Base-by-base conservation (phyloP, 805 yeast genomes). In the Maudiozyma serrabonitensis region DNA sequence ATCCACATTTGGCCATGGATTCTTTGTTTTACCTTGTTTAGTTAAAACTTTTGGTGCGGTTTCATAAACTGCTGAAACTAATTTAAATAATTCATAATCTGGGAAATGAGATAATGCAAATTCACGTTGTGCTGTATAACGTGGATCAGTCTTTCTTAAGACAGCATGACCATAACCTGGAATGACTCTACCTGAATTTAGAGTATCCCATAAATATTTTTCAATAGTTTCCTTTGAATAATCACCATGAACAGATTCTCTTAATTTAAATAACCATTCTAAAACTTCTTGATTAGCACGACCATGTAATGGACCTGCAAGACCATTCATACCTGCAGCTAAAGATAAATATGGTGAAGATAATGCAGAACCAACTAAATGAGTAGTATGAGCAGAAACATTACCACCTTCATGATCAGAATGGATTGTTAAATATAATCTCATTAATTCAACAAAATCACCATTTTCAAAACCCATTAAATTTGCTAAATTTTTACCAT, bases 1-100 rank as follows among this genome's bases (percentile, higher is more conserved):
- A 72, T 85, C 95, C 57, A 85, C 95, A 67, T 85, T 85, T 71
- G 95, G 93, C 89, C 89, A 85, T 72, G 93, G 93, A 80, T 85
- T 85, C 80, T 85, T 84, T 66, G 91, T 85, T 80, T 86, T 86
- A 69, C 91, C 93, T 70, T 85, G 91, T 72, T 82, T 75, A 60
- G 85, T 81, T 60, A 85, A 77, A 46, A 85, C 91, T 58, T 69
- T 76, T 70, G 93, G 93, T 55, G 93, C 93, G 61, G 85, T 86
- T 70, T 84, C 83, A 71, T 82, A 84, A 63, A 85, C 81, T 65
- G 78, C 76, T 51, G 86, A 79, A 42, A 86, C 93, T 52, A 86
- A 76, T 73, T 81, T 80, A 80, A 85, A 86, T 68, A 84, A 70
- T 60, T 81, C 87, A 68, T 81, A 83, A 67, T 84, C 84, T 66